Evolutionary conservation across 2,329 filamentous ascomycete genomes (phyloP), one percentile per base, ranked within the genome.

Genomic region (Myriangium duriaei): DNA sequence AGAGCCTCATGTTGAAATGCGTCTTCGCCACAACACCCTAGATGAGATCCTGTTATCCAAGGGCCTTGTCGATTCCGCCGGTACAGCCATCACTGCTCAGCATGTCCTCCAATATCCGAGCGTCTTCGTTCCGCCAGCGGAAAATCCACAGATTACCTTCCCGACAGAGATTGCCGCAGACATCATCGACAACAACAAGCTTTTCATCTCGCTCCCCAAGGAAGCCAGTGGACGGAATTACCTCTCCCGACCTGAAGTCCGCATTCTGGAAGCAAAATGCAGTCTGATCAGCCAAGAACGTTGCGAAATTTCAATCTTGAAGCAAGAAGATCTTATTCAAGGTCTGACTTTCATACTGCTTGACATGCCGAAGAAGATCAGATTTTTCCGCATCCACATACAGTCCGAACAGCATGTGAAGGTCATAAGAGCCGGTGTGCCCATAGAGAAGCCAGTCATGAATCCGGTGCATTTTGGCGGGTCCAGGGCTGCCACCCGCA

Each of bases 181-280:
- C 4, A 15, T 32, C 15, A 13, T 15, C 16, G 36, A 30, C 13
- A 29, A 12, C 11, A 19, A 32, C 14, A 29, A 32, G 36, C 16
- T 39, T 13, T 39, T 39, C 18, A n/a, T 39, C 17, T 16, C 36
- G 9, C 28, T 39, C 4, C 36, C 36, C 5, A 39, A 33, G 14
- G 17, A 33, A 9, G 16, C 21, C 14, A 16, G 26, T 11, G 17
- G 17, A 5, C n/a, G 12, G 12, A 24, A 33, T 7, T 39, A 39
- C 21, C 18, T 39, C 14, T 14, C 30, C 2, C 9, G 15, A 9
- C 36, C 36, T 6, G 15, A 32, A n/a, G 19, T 39, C 30, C 10
- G 32, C 9, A 30, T 39, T 16, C 9, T 11, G 11, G 21, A 26
- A 7, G 21, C 7, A 7, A 26, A 26, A 26, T 26, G 21, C 21